These are phyloP conservation scores for Pichia nanzhaoensis DNA, from an alignment of 805 yeast genomes.

Conservation along the genomic window DNA sequence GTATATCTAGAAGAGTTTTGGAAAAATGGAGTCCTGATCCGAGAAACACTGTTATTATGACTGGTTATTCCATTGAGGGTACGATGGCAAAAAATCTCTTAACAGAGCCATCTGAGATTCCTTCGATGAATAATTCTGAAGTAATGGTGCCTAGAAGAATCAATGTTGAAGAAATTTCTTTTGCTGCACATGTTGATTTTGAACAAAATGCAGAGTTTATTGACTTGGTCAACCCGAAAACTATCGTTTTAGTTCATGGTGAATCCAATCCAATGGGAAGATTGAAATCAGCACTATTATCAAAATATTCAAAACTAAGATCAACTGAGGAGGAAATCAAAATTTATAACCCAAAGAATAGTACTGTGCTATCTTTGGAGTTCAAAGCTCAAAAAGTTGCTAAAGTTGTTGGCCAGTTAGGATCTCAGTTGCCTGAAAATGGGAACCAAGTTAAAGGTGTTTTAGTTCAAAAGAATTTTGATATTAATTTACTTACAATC, in stretches of 20 bases:
- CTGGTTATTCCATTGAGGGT: conserved; percentile 98
- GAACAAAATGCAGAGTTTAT: conserved; percentile 89
- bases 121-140: conserved; percentile 76
- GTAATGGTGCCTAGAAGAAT: conserved; percentile 79
- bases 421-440: conserved; percentile 37
- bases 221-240: conserved; percentile 76
- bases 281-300: conserved; percentile 81
- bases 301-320: conserved; percentile 74
- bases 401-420: conserved; percentile 52
- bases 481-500: conserved; percentile 71
- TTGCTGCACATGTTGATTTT: conserved; percentile 99
- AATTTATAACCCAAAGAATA: conserved; percentile 87
- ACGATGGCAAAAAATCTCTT: conserved; percentile 90
- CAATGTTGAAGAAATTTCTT: conserved; percentile 86
- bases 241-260: conserved; percentile 91
- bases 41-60: conserved; percentile 75
- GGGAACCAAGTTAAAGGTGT: conserved; percentile 64
- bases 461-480: conserved; percentile 85
- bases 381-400: conserved; percentile 84
- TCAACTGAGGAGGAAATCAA: conserved; percentile 86
- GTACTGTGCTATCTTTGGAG: conserved; percentile 68
- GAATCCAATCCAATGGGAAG: conserved; percentile 99
- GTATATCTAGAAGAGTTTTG: conserved; percentile 81
- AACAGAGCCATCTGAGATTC: conserved; percentile 87
- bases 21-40: conserved; percentile 98